Conservation (phyloP, 2,329 filamentous ascomycete species). For the Claviceps monticola region DNA sequence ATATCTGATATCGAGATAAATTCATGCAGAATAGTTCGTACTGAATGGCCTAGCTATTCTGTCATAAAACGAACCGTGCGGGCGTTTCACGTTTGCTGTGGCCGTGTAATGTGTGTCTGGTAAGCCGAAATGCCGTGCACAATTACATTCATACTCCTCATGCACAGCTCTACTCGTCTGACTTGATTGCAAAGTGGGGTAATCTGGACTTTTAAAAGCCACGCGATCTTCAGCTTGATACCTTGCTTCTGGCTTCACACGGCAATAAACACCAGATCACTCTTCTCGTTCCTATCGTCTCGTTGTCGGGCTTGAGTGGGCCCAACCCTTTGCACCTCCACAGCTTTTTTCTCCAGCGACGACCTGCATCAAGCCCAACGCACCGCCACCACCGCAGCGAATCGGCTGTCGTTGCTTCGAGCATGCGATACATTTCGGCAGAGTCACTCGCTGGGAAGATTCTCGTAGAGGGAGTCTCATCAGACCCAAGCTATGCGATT, state of each 20-base stretch:
- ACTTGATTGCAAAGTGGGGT: neutral
- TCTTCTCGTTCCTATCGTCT: neutral
- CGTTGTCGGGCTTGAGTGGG: neutral
- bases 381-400: slow-evolving; percentile 15
- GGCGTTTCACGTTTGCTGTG: neutral
- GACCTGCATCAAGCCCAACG: neutral
- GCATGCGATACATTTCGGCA: slow-evolving; percentile 53
- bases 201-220: neutral
- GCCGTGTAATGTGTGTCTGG: neutral
- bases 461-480: slow-evolving; percentile 30
- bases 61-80: neutral
- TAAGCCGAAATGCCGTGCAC: neutral
- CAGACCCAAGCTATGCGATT: slow-evolving; percentile 46
- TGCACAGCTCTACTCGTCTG: neutral
- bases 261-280: neutral
- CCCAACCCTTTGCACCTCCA: neutral
- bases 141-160: neutral
- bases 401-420: slow-evolving; percentile 47
- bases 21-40: neutral
- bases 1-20: slow-evolving; percentile 1
- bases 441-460: slow-evolving; percentile 54
- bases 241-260: neutral
- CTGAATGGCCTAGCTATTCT: too few species aligned
- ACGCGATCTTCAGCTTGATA: neutral
- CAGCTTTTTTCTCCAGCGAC: neutral